phyloP scores from a whole-genome alignment of 768 basidiomycete species.

The Boletus fagicola region DNA sequence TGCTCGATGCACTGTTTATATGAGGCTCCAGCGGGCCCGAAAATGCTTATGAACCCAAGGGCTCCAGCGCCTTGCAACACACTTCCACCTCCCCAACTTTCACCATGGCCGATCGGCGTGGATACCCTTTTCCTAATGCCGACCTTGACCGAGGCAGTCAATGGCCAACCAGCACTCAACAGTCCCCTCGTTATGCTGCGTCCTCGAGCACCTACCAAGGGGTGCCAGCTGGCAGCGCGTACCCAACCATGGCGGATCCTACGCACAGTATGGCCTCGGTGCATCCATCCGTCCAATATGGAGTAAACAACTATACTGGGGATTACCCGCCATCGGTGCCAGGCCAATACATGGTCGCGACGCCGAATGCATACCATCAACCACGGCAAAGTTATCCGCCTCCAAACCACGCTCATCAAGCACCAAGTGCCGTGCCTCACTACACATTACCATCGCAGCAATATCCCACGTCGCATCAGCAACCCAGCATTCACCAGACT shows the following conservation, averaged over 20 bases:
- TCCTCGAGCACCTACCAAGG: conserved; percentile 23
- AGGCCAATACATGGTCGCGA: conserved; percentile 20
- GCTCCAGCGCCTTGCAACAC: conserved; percentile 9
- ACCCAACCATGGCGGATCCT: conserved; percentile 16
- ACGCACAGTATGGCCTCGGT: conserved; percentile 22
- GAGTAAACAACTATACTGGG: conserved; percentile 20
- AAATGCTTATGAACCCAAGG: conserved; percentile 36
- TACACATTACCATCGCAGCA: conserved; percentile 29
- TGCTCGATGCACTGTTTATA: conserved; percentile 28
- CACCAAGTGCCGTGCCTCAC: conserved; percentile 35
- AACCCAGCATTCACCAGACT: conserved; percentile 20
- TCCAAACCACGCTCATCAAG: conserved; percentile 29
- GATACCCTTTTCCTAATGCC: conserved; percentile 24
- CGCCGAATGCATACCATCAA: conserved; percentile 22
- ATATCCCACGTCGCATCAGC: conserved; percentile 30
- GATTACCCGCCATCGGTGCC: conserved; percentile 15
- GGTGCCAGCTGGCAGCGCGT: conserved; percentile 12
- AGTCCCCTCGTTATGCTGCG: conserved; percentile 25
- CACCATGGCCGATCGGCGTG: conserved; percentile 32
- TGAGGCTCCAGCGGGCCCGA: conserved; percentile 30
- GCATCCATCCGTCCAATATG: conserved; percentile 24
- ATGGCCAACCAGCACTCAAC: conserved; percentile 24
- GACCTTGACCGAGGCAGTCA: conserved; percentile 23
- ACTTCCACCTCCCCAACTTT: conserved; percentile 1
- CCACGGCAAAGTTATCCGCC: conserved; percentile 29